Evolutionary conservation across 2,329 filamentous ascomycete genomes (phyloP).

Genomic region (Penicillium sclerotiorum): DNA sequence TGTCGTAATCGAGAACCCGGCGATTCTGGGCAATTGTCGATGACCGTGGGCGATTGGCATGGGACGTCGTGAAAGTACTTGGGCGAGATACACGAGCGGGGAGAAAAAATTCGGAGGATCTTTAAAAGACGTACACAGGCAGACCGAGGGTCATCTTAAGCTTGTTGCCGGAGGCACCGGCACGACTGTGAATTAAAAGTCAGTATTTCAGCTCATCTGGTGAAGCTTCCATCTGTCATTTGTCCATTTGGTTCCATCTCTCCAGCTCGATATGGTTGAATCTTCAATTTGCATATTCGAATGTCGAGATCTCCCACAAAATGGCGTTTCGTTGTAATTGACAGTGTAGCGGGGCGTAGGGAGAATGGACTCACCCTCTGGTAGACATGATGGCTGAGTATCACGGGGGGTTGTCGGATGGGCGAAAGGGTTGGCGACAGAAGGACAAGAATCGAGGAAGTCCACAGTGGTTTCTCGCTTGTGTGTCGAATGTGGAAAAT

Average conservation of each 20-base stretch:
- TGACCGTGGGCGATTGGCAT: slow-evolving; percentile 10
- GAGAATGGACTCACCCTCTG: slow-evolving; percentile 49
- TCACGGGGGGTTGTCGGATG: slow-evolving; percentile 43
- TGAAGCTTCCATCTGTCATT: slow-evolving; percentile 2
- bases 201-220: slow-evolving; percentile 19
- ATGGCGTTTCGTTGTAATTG: slow-evolving; percentile 7
- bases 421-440: slow-evolving; percentile 37
- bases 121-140: slow-evolving; percentile 85
- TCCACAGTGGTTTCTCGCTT: slow-evolving; percentile 46
- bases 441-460: slow-evolving; percentile 31
- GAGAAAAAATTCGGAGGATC: slow-evolving; percentile 12
- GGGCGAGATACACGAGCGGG: slow-evolving; percentile 20
- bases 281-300: slow-evolving; percentile 10
- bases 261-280: slow-evolving; percentile 16
- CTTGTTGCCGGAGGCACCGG: slow-evolving; percentile 99
- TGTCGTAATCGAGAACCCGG: slow-evolving; percentile 1
- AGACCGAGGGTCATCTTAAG: slow-evolving; percentile 99
- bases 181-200: slow-evolving; percentile 52
- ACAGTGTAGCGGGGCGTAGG: slow-evolving; percentile 1
- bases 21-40: neutral
- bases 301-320: slow-evolving; percentile 19
- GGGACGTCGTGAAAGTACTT: slow-evolving; percentile 13
- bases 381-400: slow-evolving; percentile 54
- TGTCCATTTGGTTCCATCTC: neutral
- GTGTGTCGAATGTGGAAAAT: slow-evolving; percentile 47